Evolutionary conservation across 1,284 basidiomycete species (phyloP).

Genomic region (Cutaneotrichosporon spelunceum): DNA sequence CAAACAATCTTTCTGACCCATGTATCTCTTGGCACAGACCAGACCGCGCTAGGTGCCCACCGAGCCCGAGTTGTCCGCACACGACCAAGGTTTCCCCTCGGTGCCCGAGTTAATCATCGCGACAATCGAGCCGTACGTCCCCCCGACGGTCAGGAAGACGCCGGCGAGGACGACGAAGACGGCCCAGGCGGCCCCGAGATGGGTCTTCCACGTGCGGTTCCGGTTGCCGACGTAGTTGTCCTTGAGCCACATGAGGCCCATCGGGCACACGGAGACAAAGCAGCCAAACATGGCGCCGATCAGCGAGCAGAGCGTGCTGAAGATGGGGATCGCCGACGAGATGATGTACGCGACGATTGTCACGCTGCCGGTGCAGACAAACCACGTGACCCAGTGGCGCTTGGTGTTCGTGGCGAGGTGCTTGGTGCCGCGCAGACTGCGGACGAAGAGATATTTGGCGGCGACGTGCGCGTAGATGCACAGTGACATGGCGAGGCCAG

Average conservation of each 20-base stretch:
- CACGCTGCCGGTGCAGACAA: slow-evolving; percentile 24
- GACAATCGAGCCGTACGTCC: slow-evolving; percentile 38
- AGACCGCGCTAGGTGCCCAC: not conserved
- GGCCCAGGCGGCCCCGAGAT: slow-evolving; percentile 25
- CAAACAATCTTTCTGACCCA: not conserved
- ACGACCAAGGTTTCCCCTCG: slow-evolving; percentile 33
- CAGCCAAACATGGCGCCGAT: slow-evolving; percentile 32
- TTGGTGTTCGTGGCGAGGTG: slow-evolving; percentile 37
- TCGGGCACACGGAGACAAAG: slow-evolving; percentile 19
- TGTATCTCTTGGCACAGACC: not conserved
- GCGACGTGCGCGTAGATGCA: slow-evolving; percentile 23
- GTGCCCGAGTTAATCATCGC: slow-evolving; percentile 20
- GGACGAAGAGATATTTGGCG: slow-evolving; percentile 36
- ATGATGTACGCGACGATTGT: slow-evolving; percentile 32
- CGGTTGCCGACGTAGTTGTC: slow-evolving; percentile 18
- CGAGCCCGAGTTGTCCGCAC: slow-evolving; percentile 34
- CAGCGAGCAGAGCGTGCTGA: slow-evolving; percentile 32
- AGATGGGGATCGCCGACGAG: slow-evolving; percentile 24
- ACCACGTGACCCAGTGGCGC: slow-evolving; percentile 42
- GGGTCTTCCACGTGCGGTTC: slow-evolving; percentile 20
- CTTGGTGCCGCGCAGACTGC: slow-evolving; percentile 35
- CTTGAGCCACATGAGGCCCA: slow-evolving; percentile 36
- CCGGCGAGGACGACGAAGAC: slow-evolving; percentile 26
- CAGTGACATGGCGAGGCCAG: slow-evolving; percentile 28
- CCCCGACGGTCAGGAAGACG: slow-evolving; percentile 31